These are phyloP conservation scores for Isatis tinctoria DNA, from an alignment of 345 rosid species.

Conservation along the genomic window DNA sequence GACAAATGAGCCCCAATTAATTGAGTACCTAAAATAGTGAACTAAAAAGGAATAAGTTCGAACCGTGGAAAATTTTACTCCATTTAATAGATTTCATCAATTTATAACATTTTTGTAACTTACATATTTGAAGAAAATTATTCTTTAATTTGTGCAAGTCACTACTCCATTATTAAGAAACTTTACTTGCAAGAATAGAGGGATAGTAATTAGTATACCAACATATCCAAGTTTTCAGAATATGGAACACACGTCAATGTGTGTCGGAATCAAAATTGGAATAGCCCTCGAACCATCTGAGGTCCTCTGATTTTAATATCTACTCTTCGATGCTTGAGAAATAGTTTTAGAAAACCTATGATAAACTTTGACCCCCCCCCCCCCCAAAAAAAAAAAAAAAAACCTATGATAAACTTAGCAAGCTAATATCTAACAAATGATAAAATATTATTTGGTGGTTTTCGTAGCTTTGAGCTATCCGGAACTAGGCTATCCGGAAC, in stretches of 20 bases:
- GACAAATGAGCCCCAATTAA: slow-evolving; percentile 27
- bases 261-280: background rate
- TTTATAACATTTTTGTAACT: background rate
- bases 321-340: background rate
- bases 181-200: background rate
- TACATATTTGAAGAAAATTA: background rate
- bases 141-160: background rate
- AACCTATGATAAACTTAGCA: background rate
- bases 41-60: background rate
- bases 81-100: background rate
- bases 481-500: too few species aligned
- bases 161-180: background rate
- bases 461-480: too few species aligned
- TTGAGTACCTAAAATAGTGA: slow-evolving; percentile 27
- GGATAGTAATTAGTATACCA: background rate
- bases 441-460: background rate
- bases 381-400: too few species aligned
- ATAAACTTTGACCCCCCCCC: too few species aligned
- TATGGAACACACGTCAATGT: background rate
- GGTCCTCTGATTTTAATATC: background rate
- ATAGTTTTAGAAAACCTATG: background rate
- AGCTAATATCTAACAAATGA: background rate
- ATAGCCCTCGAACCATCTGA: background rate
- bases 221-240: background rate
- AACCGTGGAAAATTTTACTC: slow-evolving; percentile 7